Percentiles rank a stretch among this genome's conserved stretches.
Evolutionary conservation across 768 basidiomycete genomes (phyloP).

Genomic region (Russula earlei): DNA sequence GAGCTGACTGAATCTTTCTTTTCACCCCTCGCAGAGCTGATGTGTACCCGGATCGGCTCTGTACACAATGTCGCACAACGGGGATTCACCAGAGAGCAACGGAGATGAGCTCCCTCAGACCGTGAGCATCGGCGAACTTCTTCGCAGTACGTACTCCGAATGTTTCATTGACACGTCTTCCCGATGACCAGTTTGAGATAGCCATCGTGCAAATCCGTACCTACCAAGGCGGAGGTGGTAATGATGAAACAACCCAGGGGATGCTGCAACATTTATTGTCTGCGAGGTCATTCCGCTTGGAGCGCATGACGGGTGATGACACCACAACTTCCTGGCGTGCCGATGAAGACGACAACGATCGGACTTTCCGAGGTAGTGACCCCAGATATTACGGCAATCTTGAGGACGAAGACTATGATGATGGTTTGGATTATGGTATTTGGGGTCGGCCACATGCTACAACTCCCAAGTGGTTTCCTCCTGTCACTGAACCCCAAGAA

Average conservation of each 20-base stretch:
- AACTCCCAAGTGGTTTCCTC: conserved; percentile 29
- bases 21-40: too few species aligned
- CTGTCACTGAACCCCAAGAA: conserved; percentile 48
- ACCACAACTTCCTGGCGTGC: background rate
- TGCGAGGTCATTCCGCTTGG: conserved; percentile 1
- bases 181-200: background rate
- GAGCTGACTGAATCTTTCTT: too few species aligned
- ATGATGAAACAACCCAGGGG: background rate
- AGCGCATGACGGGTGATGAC: background rate
- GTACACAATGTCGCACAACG: conserved; percentile 1
- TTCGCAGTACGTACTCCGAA: conserved; percentile 1
- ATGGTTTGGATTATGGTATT: conserved; percentile 18
- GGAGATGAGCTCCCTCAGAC: background rate
- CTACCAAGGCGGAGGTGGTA: background rate
- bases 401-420: conserved; percentile 28
- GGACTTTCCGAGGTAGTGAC: background rate
- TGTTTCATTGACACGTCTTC: background rate
- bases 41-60: background rate
- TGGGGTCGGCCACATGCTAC: conserved; percentile 14
- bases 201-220: background rate
- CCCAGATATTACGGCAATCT: conserved; percentile 29
- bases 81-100: background rate
- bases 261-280: conserved; percentile 4
- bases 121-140: conserved; percentile 1
- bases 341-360: background rate